These are phyloP conservation scores for Sicyos edulis DNA, from an alignment of 306 rosid species.

Conservation along the genomic window DNA sequence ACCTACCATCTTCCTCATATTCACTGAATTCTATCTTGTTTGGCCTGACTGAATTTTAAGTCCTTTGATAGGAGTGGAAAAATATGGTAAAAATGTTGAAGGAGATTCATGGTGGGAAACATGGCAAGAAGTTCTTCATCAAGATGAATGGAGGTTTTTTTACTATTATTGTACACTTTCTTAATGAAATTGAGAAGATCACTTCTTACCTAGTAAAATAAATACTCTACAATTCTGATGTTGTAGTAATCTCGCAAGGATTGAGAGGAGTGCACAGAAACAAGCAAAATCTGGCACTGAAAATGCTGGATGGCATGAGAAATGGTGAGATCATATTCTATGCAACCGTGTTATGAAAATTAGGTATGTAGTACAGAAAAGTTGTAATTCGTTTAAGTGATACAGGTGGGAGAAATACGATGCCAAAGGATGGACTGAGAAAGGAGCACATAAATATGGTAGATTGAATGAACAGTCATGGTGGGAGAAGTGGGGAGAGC, in stretches of 20 bases:
- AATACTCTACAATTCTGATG: constrained; percentile 25
- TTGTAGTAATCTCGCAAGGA: constrained; percentile 82
- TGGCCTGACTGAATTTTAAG: constrained; percentile 21
- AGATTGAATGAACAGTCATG: constrained; percentile 94
- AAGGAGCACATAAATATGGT: constrained; percentile 95
- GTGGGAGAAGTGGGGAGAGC: constrained; percentile 99
- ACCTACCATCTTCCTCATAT: not conserved
- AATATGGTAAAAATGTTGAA: constrained; percentile 85
- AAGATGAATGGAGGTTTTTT: constrained; percentile 94
- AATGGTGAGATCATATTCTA: constrained; percentile 55
- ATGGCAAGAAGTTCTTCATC: constrained; percentile 97
- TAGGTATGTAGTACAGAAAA: constrained; percentile 4
- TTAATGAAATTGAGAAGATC: constrained; percentile 2
- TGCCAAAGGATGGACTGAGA: constrained; percentile 98
- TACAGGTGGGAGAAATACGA: constrained; percentile 97
- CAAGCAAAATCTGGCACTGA: constrained; percentile 94
- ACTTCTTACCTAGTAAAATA: constrained; percentile 9
- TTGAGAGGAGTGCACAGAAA: constrained; percentile 96
- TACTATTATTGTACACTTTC: constrained; percentile 8
- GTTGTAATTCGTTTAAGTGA: constrained; percentile 24
- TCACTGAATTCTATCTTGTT: constrained; percentile 21
- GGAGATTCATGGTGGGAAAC: constrained; percentile 99
- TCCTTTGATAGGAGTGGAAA: constrained; percentile 65
- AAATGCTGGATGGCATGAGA: constrained; percentile 98
- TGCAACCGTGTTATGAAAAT: not conserved